A percentile compares a stretch with the other conserved stretches of the same genome.
Conservation (phyloP, 2,329 filamentous ascomycete species). For the Pseudogymnoascus sp. region DNA sequence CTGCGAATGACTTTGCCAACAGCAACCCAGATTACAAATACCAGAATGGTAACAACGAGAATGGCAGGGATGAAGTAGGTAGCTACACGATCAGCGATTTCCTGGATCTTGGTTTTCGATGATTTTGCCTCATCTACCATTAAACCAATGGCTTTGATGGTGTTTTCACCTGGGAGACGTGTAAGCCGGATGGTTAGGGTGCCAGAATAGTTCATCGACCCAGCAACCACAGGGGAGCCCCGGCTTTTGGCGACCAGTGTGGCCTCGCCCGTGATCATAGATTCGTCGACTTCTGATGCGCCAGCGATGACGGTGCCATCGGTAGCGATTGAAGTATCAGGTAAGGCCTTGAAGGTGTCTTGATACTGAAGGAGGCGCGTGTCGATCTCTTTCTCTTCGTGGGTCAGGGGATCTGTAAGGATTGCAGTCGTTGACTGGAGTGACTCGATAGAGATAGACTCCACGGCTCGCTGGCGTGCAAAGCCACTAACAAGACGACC, state of each 20-base stretch:
- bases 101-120: constrained; percentile 60
- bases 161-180: constrained; percentile 61
- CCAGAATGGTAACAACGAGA: constrained; percentile 46
- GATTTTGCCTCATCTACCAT: constrained; percentile 66
- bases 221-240: constrained; percentile 53
- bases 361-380: constrained; percentile 60
- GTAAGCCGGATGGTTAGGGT: constrained; percentile 50
- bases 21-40: constrained; percentile 59
- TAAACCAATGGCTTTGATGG: constrained; percentile 57
- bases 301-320: constrained; percentile 61
- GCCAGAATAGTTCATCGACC: constrained; percentile 59
- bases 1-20: constrained; percentile 40
- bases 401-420: constrained; percentile 35
- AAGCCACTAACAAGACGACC: constrained; percentile 44
- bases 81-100: constrained; percentile 60
- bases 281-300: constrained; percentile 62
- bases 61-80: constrained; percentile 62
- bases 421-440: constrained; percentile 51
- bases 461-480: constrained; percentile 46
- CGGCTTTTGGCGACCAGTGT: constrained; percentile 49
- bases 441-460: constrained; percentile 46
- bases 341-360: constrained; percentile 56
- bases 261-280: constrained; percentile 69
- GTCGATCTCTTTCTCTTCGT: constrained; percentile 49
- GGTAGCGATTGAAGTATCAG: constrained; percentile 54